These are phyloP conservation scores for Acanthamoeba royreba DNA, from an alignment of 208 protist genomes.

Conservation along the genomic window DNA sequence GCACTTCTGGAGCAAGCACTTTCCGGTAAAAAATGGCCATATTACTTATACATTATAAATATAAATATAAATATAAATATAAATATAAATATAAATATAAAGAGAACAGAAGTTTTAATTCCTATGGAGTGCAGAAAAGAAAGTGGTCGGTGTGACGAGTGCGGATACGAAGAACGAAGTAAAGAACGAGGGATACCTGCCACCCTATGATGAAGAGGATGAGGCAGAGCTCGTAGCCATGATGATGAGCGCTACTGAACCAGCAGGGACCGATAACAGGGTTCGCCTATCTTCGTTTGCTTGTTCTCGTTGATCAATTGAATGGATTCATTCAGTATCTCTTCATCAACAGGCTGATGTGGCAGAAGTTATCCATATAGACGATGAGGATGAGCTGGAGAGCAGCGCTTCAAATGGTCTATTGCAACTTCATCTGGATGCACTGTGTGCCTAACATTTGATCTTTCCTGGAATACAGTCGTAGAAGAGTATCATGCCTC, in stretches of 20 bases:
- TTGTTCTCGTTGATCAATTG: too few species aligned
- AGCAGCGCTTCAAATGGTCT: not conserved
- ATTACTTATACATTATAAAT: too few species aligned
- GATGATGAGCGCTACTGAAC: not conserved
- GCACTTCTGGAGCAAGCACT: too few species aligned
- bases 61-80: too few species aligned
- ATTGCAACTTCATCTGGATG: not conserved
- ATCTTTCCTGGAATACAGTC: not conserved
- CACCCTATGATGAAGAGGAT: not conserved
- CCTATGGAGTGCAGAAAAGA: too few species aligned
- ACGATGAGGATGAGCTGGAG: not conserved
- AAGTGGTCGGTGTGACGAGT: not conserved
- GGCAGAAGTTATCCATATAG: not conserved
- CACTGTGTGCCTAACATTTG: too few species aligned
- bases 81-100: too few species aligned
- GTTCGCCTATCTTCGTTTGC: too few species aligned
- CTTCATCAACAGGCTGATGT: not conserved
- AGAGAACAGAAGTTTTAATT: too few species aligned
- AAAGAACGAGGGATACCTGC: not conserved
- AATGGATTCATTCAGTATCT: too few species aligned
- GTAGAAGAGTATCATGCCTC: not conserved
- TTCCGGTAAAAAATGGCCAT: too few species aligned
- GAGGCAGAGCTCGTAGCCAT: not conserved
- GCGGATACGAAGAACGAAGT: not conserved
- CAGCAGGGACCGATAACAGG: not conserved